Base-by-base conservation (phyloP, 495 filamentous ascomycete genomes). In the Lasiosphaeria ovina region DNA sequence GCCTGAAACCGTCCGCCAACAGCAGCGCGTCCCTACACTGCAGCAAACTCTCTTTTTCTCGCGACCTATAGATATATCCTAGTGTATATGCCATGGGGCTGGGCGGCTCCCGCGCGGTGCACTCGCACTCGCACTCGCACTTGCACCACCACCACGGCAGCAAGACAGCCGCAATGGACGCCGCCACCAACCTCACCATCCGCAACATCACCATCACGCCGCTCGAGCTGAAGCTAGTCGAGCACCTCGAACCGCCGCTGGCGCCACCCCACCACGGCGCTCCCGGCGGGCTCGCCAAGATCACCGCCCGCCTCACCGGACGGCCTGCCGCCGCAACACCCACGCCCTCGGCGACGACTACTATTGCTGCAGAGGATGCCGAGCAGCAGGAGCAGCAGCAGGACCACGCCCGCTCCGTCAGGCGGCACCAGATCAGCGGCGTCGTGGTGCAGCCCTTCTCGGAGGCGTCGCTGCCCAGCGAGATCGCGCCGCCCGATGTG, bases 171-270 rank as follows among this genome's bases (percentile, higher is more conserved):
- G 52, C 12, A 61, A 74, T 77, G 75, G 66, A 70, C 51, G 63
- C 77, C 57, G 74, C 97, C 49, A 92, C 85, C 5, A 86, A 98
- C 71, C 74, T 98, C 49, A 92, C 85, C 5, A 86, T 98, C 71
- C 93, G 93, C 64, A 98, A 98, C 70, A 80, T 97, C 58, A 93
- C 92, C 42, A 77, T 85, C 61, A 89, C 81, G 6, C 79, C 86
- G 1, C 76, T 97, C 35, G 82, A 86, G 49, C 77, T 98, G 64
- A 90, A 85, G 73, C 74, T 82, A 58, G 78, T 96, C 57, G 88
- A 96, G 72, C 88, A 84, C 59, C 92, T 92, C 67, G 83, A 77
- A 62, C 74, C 77, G 0, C 73, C 81, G 47, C 66, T 69, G 35
- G 56, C 57, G 33, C 60, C 54, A 34, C 33, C 58, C 58, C 59